Conservation (phyloP, 805 yeast species). For the Candida maesae region DNA sequence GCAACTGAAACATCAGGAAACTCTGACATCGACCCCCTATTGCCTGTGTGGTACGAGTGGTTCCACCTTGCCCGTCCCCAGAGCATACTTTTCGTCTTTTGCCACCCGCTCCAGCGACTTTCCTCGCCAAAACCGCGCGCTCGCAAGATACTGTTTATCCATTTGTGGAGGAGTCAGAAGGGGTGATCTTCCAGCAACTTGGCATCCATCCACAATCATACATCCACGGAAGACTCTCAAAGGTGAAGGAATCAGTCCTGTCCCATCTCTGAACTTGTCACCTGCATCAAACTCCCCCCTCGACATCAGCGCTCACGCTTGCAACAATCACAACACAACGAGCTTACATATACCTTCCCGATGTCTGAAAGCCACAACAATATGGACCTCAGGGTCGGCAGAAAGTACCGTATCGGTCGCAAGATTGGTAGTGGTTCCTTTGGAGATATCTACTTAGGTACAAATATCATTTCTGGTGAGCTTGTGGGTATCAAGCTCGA, state of each 20-base stretch:
- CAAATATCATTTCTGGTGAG: constrained; percentile 92
- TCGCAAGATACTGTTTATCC: constrained; percentile 5
- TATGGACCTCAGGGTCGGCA: constrained; percentile 84
- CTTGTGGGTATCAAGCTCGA: constrained; percentile 97
- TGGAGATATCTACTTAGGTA: constrained; percentile 93
- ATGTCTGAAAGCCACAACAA: constrained; percentile 14
- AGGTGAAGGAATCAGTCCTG: too few relatives aligned
- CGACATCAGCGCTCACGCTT: too few relatives aligned
- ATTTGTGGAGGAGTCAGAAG: constrained; percentile 6
- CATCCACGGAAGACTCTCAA: too few relatives aligned
- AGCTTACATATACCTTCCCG: too few relatives aligned
- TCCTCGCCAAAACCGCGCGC: constrained; percentile 2
- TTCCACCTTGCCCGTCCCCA: not conserved
- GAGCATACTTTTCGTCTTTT: not conserved
- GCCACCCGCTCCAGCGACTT: not conserved
- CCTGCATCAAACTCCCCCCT: not conserved
- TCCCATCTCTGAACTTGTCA: not conserved
- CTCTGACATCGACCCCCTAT: not conserved
- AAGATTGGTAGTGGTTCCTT: constrained; percentile 97
- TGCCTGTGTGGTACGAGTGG: not conserved
- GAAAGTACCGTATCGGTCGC: constrained; percentile 89
- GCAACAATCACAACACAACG: too few relatives aligned
- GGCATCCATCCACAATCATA: not conserved
- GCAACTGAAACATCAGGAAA: not conserved
- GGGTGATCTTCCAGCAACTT: not conserved